Base-by-base conservation (phyloP, 768 basidiomycete genomes). In the Lactarius indigo region DNA sequence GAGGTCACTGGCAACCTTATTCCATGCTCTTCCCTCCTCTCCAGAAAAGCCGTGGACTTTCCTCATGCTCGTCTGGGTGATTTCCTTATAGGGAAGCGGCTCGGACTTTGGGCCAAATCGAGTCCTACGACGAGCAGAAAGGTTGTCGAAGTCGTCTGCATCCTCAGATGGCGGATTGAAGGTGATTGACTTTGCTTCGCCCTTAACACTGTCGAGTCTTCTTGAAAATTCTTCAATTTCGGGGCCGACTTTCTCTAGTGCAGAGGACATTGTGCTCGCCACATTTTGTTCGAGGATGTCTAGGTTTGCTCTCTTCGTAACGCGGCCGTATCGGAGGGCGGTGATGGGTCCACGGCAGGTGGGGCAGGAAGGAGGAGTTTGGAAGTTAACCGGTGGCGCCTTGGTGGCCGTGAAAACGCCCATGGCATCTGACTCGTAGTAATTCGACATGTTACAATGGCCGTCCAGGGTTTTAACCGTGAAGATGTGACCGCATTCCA, bases 391-490 rank as follows among this genome's bases (percentile, higher is more conserved):
- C 0, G 74, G 72, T 1, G 77, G 78, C 4, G 70, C 64, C 20
- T 73, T 73, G 28, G 72, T 72, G 0, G 63, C 68, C 1, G 67
- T 47, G 65, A 69, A 78, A 1, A 30, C 33, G 15, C 74, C 77
- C 60, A 74, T 65, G 0, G 18, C 9, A 54, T 76, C 72, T 9
- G 66, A 30, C 8, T 69, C 60, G 66, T 80, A 81, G 65, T 73
- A 76, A 0, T 72, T 64, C 13, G 56, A 28, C 68, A 81, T 72
- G 5, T 69, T 61, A 66, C 75, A 77, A 50, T 75, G 72, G 0
- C 79, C 79, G 54, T 81, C 79, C 5, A 81, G 72, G 0, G 78
- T 78, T 65, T 78, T 78, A 5, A 79, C 76, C 0, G 80, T 80
- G 69, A 81, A 79, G 47, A 73, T 70, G 65, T 81, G 80, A 1